A percentile compares a stretch with the other conserved stretches of the same genome.
These are phyloP conservation scores for Jaltomata sinuosa DNA, from an alignment of 257 asterid species.

Conservation along the genomic window DNA sequence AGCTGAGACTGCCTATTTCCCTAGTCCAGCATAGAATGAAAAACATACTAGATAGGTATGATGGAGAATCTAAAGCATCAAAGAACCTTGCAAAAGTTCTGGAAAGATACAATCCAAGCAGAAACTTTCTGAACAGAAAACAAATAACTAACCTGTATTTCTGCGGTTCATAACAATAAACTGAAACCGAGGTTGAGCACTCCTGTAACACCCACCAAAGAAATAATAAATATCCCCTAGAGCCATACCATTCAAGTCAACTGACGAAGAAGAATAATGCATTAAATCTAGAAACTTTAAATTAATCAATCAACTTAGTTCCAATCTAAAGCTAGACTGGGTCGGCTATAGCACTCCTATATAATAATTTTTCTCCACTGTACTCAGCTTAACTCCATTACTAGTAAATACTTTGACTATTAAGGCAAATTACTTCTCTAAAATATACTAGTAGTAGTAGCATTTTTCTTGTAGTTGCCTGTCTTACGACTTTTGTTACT, in stretches of 20 bases:
- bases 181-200: slow-evolving; percentile 53
- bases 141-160: slow-evolving; percentile 33
- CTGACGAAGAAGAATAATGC: neutral
- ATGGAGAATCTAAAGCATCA: neutral
- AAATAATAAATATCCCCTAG: neutral
- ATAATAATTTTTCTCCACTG: neutral
- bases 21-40: neutral
- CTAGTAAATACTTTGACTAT: neutral
- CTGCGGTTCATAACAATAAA: slow-evolving; percentile 62
- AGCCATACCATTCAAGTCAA: neutral
- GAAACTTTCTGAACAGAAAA: neutral
- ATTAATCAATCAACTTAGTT: neutral
- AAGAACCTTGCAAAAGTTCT: neutral
- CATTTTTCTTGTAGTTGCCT: no score
- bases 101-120: neutral
- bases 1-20: neutral
- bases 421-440: neutral
- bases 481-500: no score
- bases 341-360: neutral
- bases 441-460: no score
- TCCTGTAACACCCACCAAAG: slow-evolving; percentile 36
- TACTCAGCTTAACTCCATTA: neutral
- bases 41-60: neutral
- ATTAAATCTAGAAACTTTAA: neutral
- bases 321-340: neutral